phyloP scores from a whole-genome alignment of 140 eudicot genomes.

The Cichorium intybus region DNA sequence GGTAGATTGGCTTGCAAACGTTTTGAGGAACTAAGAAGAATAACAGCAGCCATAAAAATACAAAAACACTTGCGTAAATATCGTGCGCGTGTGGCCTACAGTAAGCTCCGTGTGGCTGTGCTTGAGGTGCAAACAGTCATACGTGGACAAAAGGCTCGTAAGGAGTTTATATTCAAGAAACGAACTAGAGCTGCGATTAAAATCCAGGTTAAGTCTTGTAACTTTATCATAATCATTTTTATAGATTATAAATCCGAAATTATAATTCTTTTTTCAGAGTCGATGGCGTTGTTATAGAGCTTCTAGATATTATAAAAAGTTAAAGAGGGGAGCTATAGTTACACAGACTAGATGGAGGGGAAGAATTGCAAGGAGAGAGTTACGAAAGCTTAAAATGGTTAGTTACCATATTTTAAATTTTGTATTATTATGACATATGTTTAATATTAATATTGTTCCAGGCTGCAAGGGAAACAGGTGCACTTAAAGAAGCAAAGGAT shows the following conservation, averaged over 20 bases:
- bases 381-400: conserved; percentile 83
- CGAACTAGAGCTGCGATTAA: conserved; percentile 66
- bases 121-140: conserved; percentile 65
- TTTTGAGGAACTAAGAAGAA: conserved; percentile 48
- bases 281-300: conserved; percentile 80
- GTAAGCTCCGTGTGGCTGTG: conserved; percentile 48
- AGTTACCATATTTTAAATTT: conserved; percentile 6
- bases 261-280: conserved; percentile 34
- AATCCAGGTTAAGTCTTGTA: conserved; percentile 58
- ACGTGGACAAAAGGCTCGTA: conserved; percentile 76
- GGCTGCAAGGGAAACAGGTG: conserved; percentile 97
- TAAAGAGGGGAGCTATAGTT: conserved; percentile 61
- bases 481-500: conserved; percentile 94
- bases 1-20: conserved; percentile 78
- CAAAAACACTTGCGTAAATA: conserved; percentile 52
- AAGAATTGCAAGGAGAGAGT: conserved; percentile 67
- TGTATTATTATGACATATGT: not conserved
- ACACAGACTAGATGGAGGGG: conserved; percentile 95
- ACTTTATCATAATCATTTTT: not conserved
- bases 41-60: conserved; percentile 65
- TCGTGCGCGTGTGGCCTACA: conserved; percentile 50
- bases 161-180: conserved; percentile 48
- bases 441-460: conserved; percentile 20
- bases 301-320: conserved; percentile 52
- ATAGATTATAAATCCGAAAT: not conserved